Base-by-base conservation (phyloP, 1,284 basidiomycete genomes). In the Ustilago curta region DNA sequence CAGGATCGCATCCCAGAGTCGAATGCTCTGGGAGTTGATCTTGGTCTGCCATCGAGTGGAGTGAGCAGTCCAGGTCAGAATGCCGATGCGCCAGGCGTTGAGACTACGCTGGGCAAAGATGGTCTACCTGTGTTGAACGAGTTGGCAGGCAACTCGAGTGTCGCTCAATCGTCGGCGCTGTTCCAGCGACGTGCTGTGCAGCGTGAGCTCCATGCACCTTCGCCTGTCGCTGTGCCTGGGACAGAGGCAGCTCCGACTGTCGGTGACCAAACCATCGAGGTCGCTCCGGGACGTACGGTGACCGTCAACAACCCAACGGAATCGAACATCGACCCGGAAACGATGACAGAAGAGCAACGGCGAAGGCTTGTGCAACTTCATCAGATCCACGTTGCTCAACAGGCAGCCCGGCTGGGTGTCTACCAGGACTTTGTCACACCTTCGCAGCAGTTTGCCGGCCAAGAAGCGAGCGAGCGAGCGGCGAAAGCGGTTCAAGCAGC, bases 121-220 rank as follows among this genome's bases (percentile, higher is more conserved):
- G 45, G 52, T 9, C 12, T 60, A 0, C 56, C 60, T 11, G 5
- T 54, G 4, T n/a, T 42, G 3, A 65, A 43, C 2, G 48, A 69
- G 31, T 32, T 69, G 11, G 23, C 70, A 2, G 60, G 59, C n/a
- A 57, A 54, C 40, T 21, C 56, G 25, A 65, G 51, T 23, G 61
- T 65, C 4, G 61, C 61, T 16, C 67, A 63, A 25, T 68, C 64
- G 0, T 76, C 73, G 7, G 77, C 76, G 0, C 62, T 80, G 3
- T 78, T 76, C 62, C 75, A 76, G 59, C 71, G 78, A 23, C 70
- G 76, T 32, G 73, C 76, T 35, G 59, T 59, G 4, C 70, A 72
- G 65, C 73, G 71, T 23, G 77, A 70, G 2, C 66, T 80, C 51
- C 54, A 64, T 1, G 60, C 61, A 8, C 78, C 78, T n/a, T 39